Evolutionary conservation across 2,329 filamentous ascomycete genomes (phyloP).

Genomic region (Pyrenochaeta sp.): DNA sequence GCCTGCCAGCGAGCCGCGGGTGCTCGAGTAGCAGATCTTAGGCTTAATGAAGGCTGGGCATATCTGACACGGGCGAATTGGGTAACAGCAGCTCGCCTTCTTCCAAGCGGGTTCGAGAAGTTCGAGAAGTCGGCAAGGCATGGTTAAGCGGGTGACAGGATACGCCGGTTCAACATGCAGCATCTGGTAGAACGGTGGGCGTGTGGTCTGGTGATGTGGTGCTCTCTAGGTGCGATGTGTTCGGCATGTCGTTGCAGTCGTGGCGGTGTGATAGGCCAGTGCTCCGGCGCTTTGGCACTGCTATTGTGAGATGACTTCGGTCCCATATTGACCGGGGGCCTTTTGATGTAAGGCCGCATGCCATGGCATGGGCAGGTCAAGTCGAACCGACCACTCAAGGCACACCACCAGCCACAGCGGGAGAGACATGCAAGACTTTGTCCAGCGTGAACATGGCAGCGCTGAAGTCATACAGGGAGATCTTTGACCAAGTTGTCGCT

Average conservation of each 20-base stretch:
- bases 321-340: conserved; percentile 27
- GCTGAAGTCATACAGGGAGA: conserved; percentile 17
- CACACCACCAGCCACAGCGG: conserved; percentile 9
- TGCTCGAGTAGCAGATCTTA: conserved; percentile 41
- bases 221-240: conserved; percentile 16
- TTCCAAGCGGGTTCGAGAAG: conserved; percentile 44
- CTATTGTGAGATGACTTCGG: conserved; percentile 18
- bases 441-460: conserved; percentile 2
- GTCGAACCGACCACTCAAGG: conserved; percentile 21
- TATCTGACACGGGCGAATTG: conserved; percentile 27
- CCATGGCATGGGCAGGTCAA: conserved; percentile 7
- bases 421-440: not conserved
- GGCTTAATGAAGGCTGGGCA: conserved; percentile 43
- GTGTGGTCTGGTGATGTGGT: conserved; percentile 34
- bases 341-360: conserved; percentile 26
- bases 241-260: conserved; percentile 19
- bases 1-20: conserved; percentile 25
- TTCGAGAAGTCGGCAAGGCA: conserved; percentile 23
- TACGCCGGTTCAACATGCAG: conserved; percentile 17
- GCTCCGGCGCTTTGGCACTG: conserved; percentile 20
- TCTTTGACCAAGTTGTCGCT: conserved; percentile 15
- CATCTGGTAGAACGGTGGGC: conserved; percentile 18
- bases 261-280: conserved; percentile 30
- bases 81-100: conserved; percentile 26
- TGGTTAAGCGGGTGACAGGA: conserved; percentile 14